Evolutionary conservation across 2,329 filamentous ascomycete species (phyloP).

Genomic region (Fusarium decemcellulare): DNA sequence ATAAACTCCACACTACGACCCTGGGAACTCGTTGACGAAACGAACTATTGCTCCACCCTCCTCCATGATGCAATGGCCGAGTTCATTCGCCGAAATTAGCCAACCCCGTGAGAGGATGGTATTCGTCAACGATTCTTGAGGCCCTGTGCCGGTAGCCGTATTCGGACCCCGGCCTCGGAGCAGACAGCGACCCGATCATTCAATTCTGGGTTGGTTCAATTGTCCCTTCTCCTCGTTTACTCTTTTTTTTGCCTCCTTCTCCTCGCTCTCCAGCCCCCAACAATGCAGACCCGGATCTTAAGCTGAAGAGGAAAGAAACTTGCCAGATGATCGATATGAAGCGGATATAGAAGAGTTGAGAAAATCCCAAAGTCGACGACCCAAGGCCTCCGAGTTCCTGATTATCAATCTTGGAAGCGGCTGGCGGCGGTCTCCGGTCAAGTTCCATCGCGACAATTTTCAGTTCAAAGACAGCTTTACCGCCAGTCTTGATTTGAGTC

Average conservation of each 20-base stretch:
- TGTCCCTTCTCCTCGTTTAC: neutral
- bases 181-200: neutral
- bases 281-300: conserved; percentile 4
- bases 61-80: conserved; percentile 17
- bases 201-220: neutral
- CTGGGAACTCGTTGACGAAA: conserved; percentile 35
- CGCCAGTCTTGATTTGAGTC: neutral
- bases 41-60: conserved; percentile 39
- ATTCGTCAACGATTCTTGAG: conserved; percentile 26
- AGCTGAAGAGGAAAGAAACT: neutral
- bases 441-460: conserved; percentile 23
- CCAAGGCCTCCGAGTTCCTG: conserved; percentile 3
- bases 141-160: conserved; percentile 33
- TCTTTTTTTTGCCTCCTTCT: neutral
- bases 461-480: neutral
- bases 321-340: neutral
- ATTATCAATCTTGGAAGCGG: conserved; percentile 40
- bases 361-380: conserved; percentile 5
- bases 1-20: conserved; percentile 33
- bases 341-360: neutral
- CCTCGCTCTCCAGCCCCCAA: neutral
- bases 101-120: conserved; percentile 4
- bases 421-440: conserved; percentile 35
- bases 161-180: conserved; percentile 31
- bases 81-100: conserved; percentile 32